These are phyloP conservation scores for Ogataea paradorogensis DNA, from an alignment of 805 yeast species.

Conservation along the genomic window DNA sequence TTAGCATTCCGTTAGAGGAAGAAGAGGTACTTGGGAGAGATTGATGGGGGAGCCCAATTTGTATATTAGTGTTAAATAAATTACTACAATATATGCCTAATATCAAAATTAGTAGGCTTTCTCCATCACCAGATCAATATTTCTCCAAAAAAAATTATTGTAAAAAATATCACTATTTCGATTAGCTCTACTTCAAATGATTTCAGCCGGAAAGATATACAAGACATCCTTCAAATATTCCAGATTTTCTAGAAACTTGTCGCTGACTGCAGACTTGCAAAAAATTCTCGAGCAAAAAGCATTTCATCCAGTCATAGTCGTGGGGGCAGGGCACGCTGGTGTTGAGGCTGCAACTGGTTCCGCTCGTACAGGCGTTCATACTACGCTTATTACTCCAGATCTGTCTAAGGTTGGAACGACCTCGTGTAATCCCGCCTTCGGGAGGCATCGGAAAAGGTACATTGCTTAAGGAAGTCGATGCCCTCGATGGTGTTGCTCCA, in stretches of 20 bases:
- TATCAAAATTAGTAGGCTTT: background rate
- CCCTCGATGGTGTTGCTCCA: conserved; percentile 89
- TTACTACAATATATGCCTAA: background rate
- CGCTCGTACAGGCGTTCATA: conserved; percentile 74
- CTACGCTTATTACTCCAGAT: conserved; percentile 76
- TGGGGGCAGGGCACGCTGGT: conserved; percentile 99
- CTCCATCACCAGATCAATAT: too few species aligned
- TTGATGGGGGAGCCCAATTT: too few species aligned
- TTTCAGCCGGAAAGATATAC: background rate
- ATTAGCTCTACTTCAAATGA: background rate
- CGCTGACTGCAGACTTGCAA: conserved; percentile 37
- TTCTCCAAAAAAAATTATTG: background rate
- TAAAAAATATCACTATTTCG: background rate
- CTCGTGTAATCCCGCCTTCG: conserved; percentile 93
- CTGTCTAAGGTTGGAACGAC: conserved; percentile 82
- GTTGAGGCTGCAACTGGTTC: conserved; percentile 95
- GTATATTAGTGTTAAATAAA: background rate
- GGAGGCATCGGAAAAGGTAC: conserved; percentile 99
- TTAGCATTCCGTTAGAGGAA: conserved; percentile 21
- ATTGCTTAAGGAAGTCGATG: conserved; percentile 87
- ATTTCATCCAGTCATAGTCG: conserved; percentile 68
- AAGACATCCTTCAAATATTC: background rate
- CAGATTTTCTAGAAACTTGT: conserved; percentile 16
- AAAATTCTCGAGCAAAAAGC: conserved; percentile 31
- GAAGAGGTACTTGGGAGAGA: conserved; percentile 13